Evolutionary conservation across 805 yeast species (phyloP), one percentile per base, ranked within the genome.

Genomic region (Lachancea thermotolerans): DNA sequence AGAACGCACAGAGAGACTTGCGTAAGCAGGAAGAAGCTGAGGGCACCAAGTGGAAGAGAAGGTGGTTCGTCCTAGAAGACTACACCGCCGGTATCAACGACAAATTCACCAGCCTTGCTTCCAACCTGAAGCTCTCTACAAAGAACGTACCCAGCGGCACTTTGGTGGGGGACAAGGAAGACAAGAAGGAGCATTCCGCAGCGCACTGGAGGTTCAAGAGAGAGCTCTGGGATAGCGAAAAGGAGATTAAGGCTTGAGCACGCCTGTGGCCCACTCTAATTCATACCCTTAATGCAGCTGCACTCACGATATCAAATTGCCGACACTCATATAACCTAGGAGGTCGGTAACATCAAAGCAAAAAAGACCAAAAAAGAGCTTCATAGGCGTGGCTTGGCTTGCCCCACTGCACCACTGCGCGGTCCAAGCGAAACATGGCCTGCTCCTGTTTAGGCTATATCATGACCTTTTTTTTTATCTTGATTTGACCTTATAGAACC

Each of bases 1-100:
- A 91, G 70, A 83, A 85, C 58, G 76, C 71, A 18, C 97, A 91
- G 71, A 81, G 99, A 61, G 89, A 79, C 38, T 60, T 83, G 65
- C 79, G 98, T 62, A 80, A 78, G 66, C 63, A 71, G 47, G 99
- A 93, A 67, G 65, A 69, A 48, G 86, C 73, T 33, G 66, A 74
- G 5, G 90, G 85, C 36, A 60, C 62, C 12, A 59, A 60, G 40
- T 91, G 99, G 99, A 66, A 77, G 55, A 77, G 80, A 50, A 78
- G 91, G 67, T 91, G 95, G 91, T 91, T 91, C 65, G 77, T 75
- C 37, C 68, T 69, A 46, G 60, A 70, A 18, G 75, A 75, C 53
- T 66, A 73, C 44, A 47, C 61, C 15, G 58, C 60, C 5, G 50
- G 56, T 12, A 35, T 41, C n/a, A 54, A 57, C 29, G 75, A 69